phyloP scores from a whole-genome alignment of 2,329 filamentous ascomycete species.

The Chlorencoelia australis region DNA sequence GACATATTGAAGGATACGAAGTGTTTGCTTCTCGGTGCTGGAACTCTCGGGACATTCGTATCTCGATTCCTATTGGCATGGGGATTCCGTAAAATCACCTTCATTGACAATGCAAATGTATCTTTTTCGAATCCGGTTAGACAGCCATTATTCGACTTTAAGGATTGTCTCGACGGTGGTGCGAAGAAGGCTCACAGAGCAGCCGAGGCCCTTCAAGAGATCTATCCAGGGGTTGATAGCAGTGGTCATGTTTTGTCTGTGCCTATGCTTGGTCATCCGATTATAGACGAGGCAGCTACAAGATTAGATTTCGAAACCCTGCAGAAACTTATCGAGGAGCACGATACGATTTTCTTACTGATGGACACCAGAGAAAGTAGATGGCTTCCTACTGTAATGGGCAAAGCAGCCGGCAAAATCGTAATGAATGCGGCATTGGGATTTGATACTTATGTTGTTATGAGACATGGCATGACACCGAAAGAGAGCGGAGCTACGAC shows the following conservation, averaged over 20 bases:
- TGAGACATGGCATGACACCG: constrained; percentile 75
- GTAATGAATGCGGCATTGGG: constrained; percentile 95
- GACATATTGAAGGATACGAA: constrained; percentile 83
- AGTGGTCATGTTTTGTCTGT: constrained; percentile 74
- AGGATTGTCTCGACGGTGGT: constrained; percentile 79
- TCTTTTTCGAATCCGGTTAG: constrained; percentile 95
- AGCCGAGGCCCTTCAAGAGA: constrained; percentile 68
- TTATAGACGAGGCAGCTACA: constrained; percentile 60
- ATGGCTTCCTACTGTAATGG: constrained; percentile 95
- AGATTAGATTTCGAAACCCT: constrained; percentile 68
- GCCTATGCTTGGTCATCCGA: constrained; percentile 90
- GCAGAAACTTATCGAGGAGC: constrained; percentile 63
- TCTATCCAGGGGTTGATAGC: constrained; percentile 83
- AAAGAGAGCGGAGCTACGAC: constrained; percentile 48
- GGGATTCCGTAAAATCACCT: constrained; percentile 91
- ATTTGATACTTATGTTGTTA: constrained; percentile 94
- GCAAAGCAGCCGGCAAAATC: constrained; percentile 83
- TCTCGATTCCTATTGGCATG: constrained; percentile 87
- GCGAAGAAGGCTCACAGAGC: constrained; percentile 74
- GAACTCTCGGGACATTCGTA: constrained; percentile 89
- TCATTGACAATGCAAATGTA: constrained; percentile 86
- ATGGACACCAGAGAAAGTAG: constrained; percentile 94
- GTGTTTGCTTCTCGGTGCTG: constrained; percentile 83
- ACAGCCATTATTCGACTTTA: constrained; percentile 84
- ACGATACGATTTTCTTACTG: constrained; percentile 90